These are phyloP conservation scores for Limnanthes douglasii DNA, from an alignment of 345 rosid species.

Conservation along the genomic window DNA sequence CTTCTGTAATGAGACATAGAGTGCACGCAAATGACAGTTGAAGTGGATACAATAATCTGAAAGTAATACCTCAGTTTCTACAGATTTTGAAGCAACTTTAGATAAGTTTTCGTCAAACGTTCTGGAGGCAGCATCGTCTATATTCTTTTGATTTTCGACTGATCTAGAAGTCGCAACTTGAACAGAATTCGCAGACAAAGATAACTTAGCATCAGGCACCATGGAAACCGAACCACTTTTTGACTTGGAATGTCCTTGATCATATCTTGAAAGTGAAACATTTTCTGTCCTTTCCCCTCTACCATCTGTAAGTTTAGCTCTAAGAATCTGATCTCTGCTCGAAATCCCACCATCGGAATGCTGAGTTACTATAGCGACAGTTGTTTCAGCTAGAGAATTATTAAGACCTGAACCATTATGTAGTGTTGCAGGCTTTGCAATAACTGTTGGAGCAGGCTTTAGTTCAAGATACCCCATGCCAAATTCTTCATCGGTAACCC, in stretches of 20 bases:
- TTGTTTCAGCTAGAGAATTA: constrained; percentile 39
- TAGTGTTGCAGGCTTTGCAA: constrained; percentile 34
- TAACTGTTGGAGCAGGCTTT: constrained; percentile 52
- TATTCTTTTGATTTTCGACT: constrained; percentile 37
- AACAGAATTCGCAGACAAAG: constrained; percentile 16
- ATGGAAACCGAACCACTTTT: constrained; percentile 35
- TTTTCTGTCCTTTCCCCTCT: constrained; percentile 47
- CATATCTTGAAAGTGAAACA: constrained; percentile 32
- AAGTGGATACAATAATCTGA: no score
- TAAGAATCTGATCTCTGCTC: constrained; percentile 42
- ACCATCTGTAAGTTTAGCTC: constrained; percentile 54
- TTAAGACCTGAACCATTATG: constrained; percentile 36
- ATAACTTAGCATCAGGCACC: constrained; percentile 36
- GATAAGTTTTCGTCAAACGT: constrained; percentile 29
- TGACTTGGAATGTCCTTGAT: constrained; percentile 36
- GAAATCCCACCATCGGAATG: constrained; percentile 45
- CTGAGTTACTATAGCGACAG: constrained; percentile 17
- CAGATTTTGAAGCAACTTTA: constrained; percentile 31
- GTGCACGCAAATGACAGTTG: no score
- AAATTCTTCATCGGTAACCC: constrained; percentile 99
- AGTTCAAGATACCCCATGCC: constrained; percentile 96
- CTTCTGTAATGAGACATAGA: no score
- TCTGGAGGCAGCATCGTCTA: constrained; percentile 32
- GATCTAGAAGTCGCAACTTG: constrained; percentile 23
- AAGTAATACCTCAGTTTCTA: constrained; percentile 83